phyloP scores from a whole-genome alignment of 1,284 basidiomycete species.

The Caloboletus firmus region DNA sequence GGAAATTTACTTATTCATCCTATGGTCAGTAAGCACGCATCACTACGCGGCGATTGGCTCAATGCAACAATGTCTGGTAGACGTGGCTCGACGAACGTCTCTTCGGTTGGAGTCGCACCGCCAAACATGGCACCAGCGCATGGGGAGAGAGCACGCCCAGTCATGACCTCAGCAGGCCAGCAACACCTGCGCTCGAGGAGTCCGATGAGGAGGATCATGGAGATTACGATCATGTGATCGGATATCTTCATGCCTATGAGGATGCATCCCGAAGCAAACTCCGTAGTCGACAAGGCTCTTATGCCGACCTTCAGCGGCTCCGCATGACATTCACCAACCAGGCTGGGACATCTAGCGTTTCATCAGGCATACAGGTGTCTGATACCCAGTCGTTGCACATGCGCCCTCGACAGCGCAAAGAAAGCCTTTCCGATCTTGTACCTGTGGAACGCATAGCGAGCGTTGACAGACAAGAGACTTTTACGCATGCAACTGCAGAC shows the following conservation, averaged over 20 bases:
- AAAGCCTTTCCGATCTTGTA: conserved; percentile 63
- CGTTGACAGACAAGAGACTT: conserved; percentile 53
- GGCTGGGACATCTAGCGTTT: conserved; percentile 8
- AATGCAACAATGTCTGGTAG: conserved; percentile 33
- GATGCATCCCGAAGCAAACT: conserved; percentile 44
- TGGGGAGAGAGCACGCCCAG: conserved; percentile 61
- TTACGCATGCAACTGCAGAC: conserved; percentile 55
- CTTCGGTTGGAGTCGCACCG: conserved; percentile 87
- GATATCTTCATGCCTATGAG: conserved; percentile 55
- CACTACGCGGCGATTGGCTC: not conserved
- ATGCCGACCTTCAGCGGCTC: conserved; percentile 74
- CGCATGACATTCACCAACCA: conserved; percentile 41
- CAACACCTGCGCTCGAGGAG: conserved; percentile 68
- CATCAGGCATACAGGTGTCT: conserved; percentile 24
- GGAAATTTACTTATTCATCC: conserved; percentile 79
- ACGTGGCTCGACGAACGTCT: conserved; percentile 92
- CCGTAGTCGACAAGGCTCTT: conserved; percentile 72
- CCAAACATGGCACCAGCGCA: conserved; percentile 70
- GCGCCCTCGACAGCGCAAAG: conserved; percentile 55
- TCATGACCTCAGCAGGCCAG: conserved; percentile 61
- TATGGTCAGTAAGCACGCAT: conserved; percentile 47
- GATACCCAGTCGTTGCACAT: conserved; percentile 46
- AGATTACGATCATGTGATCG: conserved; percentile 78
- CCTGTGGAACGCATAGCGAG: conserved; percentile 61
- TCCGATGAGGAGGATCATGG: conserved; percentile 78